phyloP scores from a whole-genome alignment of 2,329 filamentous ascomycete species.

The Arthrobotrys megalospora region DNA sequence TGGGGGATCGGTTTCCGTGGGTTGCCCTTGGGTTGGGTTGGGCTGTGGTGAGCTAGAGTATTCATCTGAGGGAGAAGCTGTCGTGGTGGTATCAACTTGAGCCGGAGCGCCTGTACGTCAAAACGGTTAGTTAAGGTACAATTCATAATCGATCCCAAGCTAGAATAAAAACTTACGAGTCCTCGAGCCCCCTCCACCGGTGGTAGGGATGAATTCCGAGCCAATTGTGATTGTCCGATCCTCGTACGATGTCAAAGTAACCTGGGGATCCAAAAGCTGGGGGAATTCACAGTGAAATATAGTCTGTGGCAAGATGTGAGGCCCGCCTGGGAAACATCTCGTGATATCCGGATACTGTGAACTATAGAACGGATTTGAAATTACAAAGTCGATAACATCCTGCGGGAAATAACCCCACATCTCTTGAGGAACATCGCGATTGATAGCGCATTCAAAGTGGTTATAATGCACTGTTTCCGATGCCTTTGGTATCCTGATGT shows the following conservation, averaged over 20 bases:
- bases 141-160: no score
- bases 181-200: not conserved
- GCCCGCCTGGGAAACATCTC: conserved; percentile 23
- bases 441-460: not conserved
- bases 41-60: conserved; percentile 2
- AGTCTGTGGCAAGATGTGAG: conserved; percentile 1
- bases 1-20: not conserved
- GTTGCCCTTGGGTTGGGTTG: conserved; percentile 9
- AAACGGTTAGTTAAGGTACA: not conserved
- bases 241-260: conserved; percentile 19
- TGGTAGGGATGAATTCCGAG: conserved; percentile 28
- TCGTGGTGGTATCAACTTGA: conserved; percentile 13
- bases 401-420: conserved; percentile 38
- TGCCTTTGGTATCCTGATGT: conserved; percentile 2
- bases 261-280: not conserved
- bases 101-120: conserved; percentile 10
- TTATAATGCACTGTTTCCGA: conserved; percentile 12
- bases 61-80: conserved; percentile 6
- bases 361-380: conserved; percentile 8
- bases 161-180: conserved; percentile 23
- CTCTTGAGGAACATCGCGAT: not conserved
- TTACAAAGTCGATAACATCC: conserved; percentile 29
- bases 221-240: conserved; percentile 5
- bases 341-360: conserved; percentile 35
- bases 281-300: not conserved